These are phyloP conservation scores for Thermothelomyces thermophilus DNA, from an alignment of 2,329 filamentous ascomycete genomes.

Conservation along the genomic window DNA sequence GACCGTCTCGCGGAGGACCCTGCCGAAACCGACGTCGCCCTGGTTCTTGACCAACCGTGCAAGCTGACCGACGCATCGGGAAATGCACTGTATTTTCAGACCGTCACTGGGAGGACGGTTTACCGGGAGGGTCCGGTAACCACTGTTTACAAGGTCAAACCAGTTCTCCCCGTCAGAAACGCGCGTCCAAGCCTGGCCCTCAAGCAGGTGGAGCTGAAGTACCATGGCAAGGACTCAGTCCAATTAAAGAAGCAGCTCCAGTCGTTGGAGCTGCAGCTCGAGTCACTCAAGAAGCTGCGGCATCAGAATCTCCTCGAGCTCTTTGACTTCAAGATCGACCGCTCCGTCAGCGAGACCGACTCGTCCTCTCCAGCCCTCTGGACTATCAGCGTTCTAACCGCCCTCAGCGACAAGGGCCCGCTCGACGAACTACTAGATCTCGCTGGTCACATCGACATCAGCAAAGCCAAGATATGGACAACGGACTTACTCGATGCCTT, in stretches of 20 bases:
- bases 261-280: constrained; percentile 67
- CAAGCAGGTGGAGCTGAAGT: constrained; percentile 60
- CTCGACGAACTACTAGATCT: constrained; percentile 76
- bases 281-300: constrained; percentile 64
- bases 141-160: constrained; percentile 65
- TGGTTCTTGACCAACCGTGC: constrained; percentile 64
- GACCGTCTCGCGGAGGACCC: constrained; percentile 31
- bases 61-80: constrained; percentile 56
- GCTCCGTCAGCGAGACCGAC: constrained; percentile 30
- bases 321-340: constrained; percentile 74
- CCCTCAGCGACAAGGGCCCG: constrained; percentile 75
- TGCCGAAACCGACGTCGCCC: constrained; percentile 29
- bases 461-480: constrained; percentile 82
- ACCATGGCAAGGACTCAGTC: constrained; percentile 50
- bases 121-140: constrained; percentile 61
- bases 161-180: constrained; percentile 50
- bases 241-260: constrained; percentile 71
- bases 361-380: constrained; percentile 39
- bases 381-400: constrained; percentile 68
- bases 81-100: constrained; percentile 60
- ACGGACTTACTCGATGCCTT: constrained; percentile 84
- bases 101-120: constrained; percentile 62
- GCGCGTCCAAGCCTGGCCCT: constrained; percentile 61
- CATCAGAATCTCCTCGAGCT: constrained; percentile 75
- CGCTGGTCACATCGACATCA: constrained; percentile 64